A percentile compares a stretch with the other conserved stretches of the same genome.
Conservation (phyloP, 495 filamentous ascomycete genomes). For the Hyaloscypha variabilis region DNA sequence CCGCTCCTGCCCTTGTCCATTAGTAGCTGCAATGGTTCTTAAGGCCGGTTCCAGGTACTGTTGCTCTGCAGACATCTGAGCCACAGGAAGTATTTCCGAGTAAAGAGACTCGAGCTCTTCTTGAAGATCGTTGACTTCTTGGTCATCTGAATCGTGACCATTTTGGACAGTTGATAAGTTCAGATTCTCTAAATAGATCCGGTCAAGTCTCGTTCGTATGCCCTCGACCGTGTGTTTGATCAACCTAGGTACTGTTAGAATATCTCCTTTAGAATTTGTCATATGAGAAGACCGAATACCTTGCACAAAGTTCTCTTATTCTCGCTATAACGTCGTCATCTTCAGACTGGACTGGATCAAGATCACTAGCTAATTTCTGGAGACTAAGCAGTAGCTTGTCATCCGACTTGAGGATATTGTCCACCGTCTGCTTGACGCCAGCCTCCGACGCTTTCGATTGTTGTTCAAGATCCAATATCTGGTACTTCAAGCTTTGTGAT, state of each 20-base stretch:
- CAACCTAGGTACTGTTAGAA: constrained; percentile 10
- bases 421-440: constrained; percentile 38
- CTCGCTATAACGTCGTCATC: constrained; percentile 39
- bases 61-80: constrained; percentile 63
- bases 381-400: constrained; percentile 50
- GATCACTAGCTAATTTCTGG: constrained; percentile 50
- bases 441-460: constrained; percentile 31
- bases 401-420: constrained; percentile 42
- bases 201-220: constrained; percentile 46
- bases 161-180: constrained; percentile 13
- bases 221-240: constrained; percentile 53
- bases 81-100: constrained; percentile 62
- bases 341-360: constrained; percentile 41
- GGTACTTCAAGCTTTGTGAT: constrained; percentile 40
- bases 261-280: background rate
- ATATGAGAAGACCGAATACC: constrained; percentile 14
- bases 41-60: constrained; percentile 61
- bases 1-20: constrained; percentile 38
- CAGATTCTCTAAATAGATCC: constrained; percentile 47
- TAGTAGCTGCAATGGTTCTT: constrained; percentile 38
- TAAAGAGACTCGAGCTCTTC: constrained; percentile 65
- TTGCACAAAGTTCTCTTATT: constrained; percentile 45
- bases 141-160: constrained; percentile 13
- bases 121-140: constrained; percentile 41
- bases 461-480: constrained; percentile 43